Evolutionary conservation across 2,329 filamentous ascomycete genomes (phyloP).

Genomic region (Chrysoporthe puriensis): DNA sequence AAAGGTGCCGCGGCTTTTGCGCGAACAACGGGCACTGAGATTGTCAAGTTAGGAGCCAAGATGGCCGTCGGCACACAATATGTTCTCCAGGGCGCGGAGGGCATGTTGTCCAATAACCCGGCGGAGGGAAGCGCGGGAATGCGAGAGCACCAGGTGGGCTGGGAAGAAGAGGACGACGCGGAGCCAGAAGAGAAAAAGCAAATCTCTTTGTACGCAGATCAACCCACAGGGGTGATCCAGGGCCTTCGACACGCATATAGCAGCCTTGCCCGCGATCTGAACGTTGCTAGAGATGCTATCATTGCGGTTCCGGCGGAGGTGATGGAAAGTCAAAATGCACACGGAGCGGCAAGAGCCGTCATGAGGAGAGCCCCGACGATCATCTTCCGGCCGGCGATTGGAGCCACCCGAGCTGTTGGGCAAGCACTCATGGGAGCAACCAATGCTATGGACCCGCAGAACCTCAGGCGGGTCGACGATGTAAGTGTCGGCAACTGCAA

Average conservation of each 20-base stretch:
- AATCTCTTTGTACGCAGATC: slow-evolving; percentile 90
- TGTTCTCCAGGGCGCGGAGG: slow-evolving; percentile 87
- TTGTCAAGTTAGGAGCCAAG: slow-evolving; percentile 94
- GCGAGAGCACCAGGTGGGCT: slow-evolving; percentile 26
- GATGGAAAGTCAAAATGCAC: slow-evolving; percentile 81
- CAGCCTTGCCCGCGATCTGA: slow-evolving; percentile 83
- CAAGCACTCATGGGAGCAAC: slow-evolving; percentile 90
- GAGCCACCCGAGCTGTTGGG: slow-evolving; percentile 84
- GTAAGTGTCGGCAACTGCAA: slow-evolving; percentile 60
- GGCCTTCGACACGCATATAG: slow-evolving; percentile 82
- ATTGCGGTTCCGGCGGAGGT: slow-evolving; percentile 93
- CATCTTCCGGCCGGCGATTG: slow-evolving; percentile 87
- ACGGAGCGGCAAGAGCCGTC: slow-evolving; percentile 78
- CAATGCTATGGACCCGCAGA: slow-evolving; percentile 84
- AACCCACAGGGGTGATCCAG: slow-evolving; percentile 85
- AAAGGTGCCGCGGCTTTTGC: slow-evolving; percentile 91
- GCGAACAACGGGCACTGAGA: slow-evolving; percentile 88
- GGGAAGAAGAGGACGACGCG: slow-evolving; percentile 59
- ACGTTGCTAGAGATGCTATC: slow-evolving; percentile 85
- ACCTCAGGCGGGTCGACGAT: slow-evolving; percentile 82
- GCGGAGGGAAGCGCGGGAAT: slow-evolving; percentile 36
- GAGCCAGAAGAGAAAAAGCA: slow-evolving; percentile 75
- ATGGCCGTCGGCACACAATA: slow-evolving; percentile 93
- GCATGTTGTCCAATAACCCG: slow-evolving; percentile 62
- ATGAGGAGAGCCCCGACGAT: slow-evolving; percentile 87